A percentile compares a stretch with the other conserved stretches of the same genome.
Conservation (phyloP, 192 early-diverging fungal genomes). For the Paraglomus brasilianum region DNA sequence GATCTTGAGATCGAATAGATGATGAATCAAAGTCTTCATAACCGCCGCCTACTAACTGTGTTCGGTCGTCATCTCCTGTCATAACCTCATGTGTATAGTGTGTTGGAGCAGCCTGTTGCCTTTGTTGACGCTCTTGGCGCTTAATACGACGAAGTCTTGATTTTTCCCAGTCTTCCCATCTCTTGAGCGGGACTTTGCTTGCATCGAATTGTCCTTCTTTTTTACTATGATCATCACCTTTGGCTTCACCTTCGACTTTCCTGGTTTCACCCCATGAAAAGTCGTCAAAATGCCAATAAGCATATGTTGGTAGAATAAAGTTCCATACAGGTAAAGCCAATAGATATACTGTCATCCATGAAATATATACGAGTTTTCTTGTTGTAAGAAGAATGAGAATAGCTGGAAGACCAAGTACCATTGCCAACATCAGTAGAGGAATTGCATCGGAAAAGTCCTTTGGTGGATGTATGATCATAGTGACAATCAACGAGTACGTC, state of each 20-base stretch:
- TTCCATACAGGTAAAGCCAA: conserved; percentile 92
- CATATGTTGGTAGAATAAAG: conserved; percentile 84
- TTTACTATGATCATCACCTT: conserved; percentile 73
- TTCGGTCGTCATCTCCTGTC: conserved; percentile 26
- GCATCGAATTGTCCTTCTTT: conserved; percentile 81
- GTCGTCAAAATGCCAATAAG: conserved; percentile 94
- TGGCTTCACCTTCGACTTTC: conserved; percentile 68
- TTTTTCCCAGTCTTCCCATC: conserved; percentile 86
- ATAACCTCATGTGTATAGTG: not conserved
- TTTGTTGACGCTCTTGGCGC: conserved; percentile 47
- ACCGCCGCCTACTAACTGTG: conserved; percentile 30
- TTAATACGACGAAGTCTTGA: conserved; percentile 73
- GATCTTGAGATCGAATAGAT: conserved; percentile 17
- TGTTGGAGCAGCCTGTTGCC: conserved; percentile 38
- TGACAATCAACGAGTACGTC: conserved; percentile 65
- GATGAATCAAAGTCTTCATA: not conserved
- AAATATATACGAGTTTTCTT: conserved; percentile 77
- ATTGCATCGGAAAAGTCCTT: conserved; percentile 57
- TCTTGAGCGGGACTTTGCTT: conserved; percentile 73
- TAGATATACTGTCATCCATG: conserved; percentile 90
- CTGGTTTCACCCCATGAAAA: conserved; percentile 84
- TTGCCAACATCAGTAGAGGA: conserved; percentile 73
- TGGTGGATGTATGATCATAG: conserved; percentile 53
- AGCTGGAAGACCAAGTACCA: conserved; percentile 85
- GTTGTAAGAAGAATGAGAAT: conserved; percentile 88